A percentile compares a stretch with the other conserved stretches of the same genome.
Evolutionary conservation across 768 basidiomycete genomes (phyloP).

Genomic region (Boletus huronensis): DNA sequence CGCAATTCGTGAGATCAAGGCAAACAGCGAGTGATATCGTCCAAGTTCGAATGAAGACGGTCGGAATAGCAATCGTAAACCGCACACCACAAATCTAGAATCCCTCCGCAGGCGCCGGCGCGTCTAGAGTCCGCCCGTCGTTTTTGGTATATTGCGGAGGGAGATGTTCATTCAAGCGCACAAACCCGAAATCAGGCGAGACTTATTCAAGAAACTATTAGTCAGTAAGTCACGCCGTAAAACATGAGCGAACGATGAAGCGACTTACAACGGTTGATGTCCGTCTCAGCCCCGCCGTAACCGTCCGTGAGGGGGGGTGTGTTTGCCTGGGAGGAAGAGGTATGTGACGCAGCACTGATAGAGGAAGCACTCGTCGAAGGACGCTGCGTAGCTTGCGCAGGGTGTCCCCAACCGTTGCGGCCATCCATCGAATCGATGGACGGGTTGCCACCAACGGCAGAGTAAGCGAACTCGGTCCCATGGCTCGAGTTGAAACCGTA

Average conservation of each 20-base stretch:
- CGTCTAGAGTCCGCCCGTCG: conserved; percentile 48
- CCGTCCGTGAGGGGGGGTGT: conserved; percentile 70
- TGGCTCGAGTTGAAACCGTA: conserved; percentile 64
- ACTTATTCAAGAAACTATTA: conserved; percentile 44
- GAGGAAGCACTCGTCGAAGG: conserved; percentile 73
- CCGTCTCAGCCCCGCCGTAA: conserved; percentile 60
- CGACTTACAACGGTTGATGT: conserved; percentile 82
- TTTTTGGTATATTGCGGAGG: conserved; percentile 59
- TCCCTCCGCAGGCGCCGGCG: conserved; percentile 21
- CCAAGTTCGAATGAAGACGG: conserved; percentile 32
- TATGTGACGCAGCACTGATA: conserved; percentile 71
- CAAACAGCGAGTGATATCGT: conserved; percentile 29
- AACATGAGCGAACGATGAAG: conserved; percentile 19
- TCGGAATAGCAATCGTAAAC: conserved; percentile 27
- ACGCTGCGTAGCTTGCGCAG: conserved; percentile 41
- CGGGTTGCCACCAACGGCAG: conserved; percentile 49
- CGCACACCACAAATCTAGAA: conserved; percentile 30
- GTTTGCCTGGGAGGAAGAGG: conserved; percentile 77
- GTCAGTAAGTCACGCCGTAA: conserved; percentile 48
- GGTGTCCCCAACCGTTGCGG: conserved; percentile 42
- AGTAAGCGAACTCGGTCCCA: conserved; percentile 74
- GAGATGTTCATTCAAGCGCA: conserved; percentile 76
- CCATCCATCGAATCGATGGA: conserved; percentile 39
- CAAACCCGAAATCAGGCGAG: conserved; percentile 84
- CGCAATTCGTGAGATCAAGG: conserved; percentile 33